A percentile compares a stretch with the other conserved stretches of the same genome.
Conservation (phyloP, 2,329 filamentous ascomycete genomes). For the Microcyclospora pomicola region DNA sequence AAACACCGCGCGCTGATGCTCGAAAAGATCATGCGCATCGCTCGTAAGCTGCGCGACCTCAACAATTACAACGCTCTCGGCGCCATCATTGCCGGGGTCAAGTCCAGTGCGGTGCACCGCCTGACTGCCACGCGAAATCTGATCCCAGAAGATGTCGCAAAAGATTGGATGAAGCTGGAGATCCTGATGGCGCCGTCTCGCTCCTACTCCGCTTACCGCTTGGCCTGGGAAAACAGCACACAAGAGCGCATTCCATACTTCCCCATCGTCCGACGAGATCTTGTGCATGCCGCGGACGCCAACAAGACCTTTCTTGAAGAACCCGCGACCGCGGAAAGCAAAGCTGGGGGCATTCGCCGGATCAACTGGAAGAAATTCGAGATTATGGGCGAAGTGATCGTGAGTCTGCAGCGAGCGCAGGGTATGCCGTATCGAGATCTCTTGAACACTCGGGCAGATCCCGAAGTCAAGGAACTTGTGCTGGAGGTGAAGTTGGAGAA, state of each 20-base stretch:
- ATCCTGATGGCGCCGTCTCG: slow-evolving; percentile 89
- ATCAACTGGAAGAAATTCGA: slow-evolving; percentile 99
- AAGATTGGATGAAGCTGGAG: slow-evolving; percentile 75
- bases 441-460: slow-evolving; percentile 37
- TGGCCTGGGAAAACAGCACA: slow-evolving; percentile 93
- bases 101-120: slow-evolving; percentile 73
- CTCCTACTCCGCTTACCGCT: slow-evolving; percentile 85
- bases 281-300: slow-evolving; percentile 84
- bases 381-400: slow-evolving; percentile 79
- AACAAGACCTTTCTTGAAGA: slow-evolving; percentile 67
- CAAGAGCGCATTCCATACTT: slow-evolving; percentile 86
- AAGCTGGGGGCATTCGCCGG: slow-evolving; percentile 23
- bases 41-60: slow-evolving; percentile 66
- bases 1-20: slow-evolving; percentile 85
- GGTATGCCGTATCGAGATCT: slow-evolving; percentile 66
- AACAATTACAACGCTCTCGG: slow-evolving; percentile 97
- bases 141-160: slow-evolving; percentile 56
- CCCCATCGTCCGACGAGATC: slow-evolving; percentile 73
- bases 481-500: slow-evolving; percentile 68
- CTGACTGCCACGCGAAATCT: slow-evolving; percentile 66
- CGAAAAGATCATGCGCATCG: slow-evolving; percentile 91
- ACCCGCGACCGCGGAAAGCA: slow-evolving; percentile 7
- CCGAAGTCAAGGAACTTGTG: slow-evolving; percentile 59
- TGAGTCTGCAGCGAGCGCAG: slow-evolving; percentile 86
- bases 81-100: slow-evolving; percentile 86